Base-by-base conservation (phyloP, 768 basidiomycete genomes). In the Mycena sanguinolenta region DNA sequence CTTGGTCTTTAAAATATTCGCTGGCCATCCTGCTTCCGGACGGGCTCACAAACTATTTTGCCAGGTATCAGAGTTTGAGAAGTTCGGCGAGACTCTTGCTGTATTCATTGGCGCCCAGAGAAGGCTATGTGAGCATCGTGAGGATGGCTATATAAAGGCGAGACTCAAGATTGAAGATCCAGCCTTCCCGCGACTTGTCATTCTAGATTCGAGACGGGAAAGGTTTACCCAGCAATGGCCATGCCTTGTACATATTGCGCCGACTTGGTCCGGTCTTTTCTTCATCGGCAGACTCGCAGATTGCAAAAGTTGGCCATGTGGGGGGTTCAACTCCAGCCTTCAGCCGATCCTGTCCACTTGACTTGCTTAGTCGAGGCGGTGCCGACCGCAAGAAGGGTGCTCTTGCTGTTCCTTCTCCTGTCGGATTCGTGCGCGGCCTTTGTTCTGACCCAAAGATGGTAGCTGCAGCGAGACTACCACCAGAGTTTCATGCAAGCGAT, bases 251-350 rank as follows among this genome's bases (percentile, higher is more conserved):
- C n/a, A n/a, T 39, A 39, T 39, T 14, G 3, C 16, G 9, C 39
- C 16, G 39, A 12, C 13, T 14, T 17, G 3, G 9, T 4, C 16
- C 39, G 9, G 10, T 39, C 16, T 4, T 39, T 60, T 46, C 32
- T 60, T n/a, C 52, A 13, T 39, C 58, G n/a, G 38, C 28, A 54
- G 5, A 32, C 1, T 21, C 52, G 39, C 36, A 46, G 28, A 38
- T 8, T 62, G n/a, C 21, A 49, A 5, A 67, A 54, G 32, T 36
- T 67, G 59, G 38, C 44, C 30, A 2, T 67, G 21, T 30, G 36
- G 36, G 27, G 27, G 23, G 5, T 25, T 3, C n/a, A 1, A 1
- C n/a, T 4, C 23, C 23, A 5, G n/a, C n/a, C n/a, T n/a, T n/a
- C n/a, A n/a, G 10, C 25, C 16, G 9, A 50, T 25, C 9, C 23